These are phyloP conservation scores for Isoetes taiwanensis DNA, from an alignment of 75 land plant genomes.

Conservation along the genomic window DNA sequence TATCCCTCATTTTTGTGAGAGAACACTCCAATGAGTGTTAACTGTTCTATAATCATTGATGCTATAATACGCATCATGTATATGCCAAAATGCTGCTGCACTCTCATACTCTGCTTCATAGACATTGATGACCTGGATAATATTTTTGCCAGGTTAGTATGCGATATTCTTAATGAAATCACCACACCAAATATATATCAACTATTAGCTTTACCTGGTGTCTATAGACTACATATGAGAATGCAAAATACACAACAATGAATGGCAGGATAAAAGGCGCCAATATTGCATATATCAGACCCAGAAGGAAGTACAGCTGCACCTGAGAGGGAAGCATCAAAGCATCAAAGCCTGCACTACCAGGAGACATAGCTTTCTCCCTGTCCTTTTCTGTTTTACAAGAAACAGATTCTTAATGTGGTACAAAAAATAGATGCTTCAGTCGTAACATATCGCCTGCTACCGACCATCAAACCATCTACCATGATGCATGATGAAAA, in stretches of 20 bases:
- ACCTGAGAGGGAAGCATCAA: slow-evolving; percentile 29
- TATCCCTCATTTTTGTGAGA: slow-evolving; percentile 29
- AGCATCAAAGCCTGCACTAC: slow-evolving; percentile 22
- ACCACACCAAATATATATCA: too few species aligned
- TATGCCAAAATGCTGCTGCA: slow-evolving; percentile 79
- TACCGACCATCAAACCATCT: slow-evolving; percentile 45
- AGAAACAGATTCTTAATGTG: slow-evolving; percentile 32
- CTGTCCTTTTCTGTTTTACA: slow-evolving; percentile 43
- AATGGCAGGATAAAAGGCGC: slow-evolving; percentile 48
- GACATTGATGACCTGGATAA: slow-evolving; percentile 71
- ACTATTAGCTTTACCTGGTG: slow-evolving; percentile 60
- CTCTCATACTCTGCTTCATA: slow-evolving; percentile 78
- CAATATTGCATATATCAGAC: slow-evolving; percentile 35
- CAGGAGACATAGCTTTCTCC: slow-evolving; percentile 43
- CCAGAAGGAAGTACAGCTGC: slow-evolving; percentile 43
- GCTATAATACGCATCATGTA: slow-evolving; percentile 45
- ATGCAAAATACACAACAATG: slow-evolving; percentile 39
- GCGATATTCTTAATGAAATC: too few species aligned
- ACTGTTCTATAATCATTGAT: slow-evolving; percentile 48
- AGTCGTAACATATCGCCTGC: slow-evolving; percentile 42
- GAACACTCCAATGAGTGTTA: slow-evolving; percentile 59
- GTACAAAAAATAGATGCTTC: slow-evolving; percentile 35
- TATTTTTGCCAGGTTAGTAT: too few species aligned
- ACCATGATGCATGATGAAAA: slow-evolving; percentile 66
- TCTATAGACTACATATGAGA: slow-evolving; percentile 42